Evolutionary conservation across 192 early-diverging fungal genomes (phyloP).

Genomic region (Coemansia sp.): DNA sequence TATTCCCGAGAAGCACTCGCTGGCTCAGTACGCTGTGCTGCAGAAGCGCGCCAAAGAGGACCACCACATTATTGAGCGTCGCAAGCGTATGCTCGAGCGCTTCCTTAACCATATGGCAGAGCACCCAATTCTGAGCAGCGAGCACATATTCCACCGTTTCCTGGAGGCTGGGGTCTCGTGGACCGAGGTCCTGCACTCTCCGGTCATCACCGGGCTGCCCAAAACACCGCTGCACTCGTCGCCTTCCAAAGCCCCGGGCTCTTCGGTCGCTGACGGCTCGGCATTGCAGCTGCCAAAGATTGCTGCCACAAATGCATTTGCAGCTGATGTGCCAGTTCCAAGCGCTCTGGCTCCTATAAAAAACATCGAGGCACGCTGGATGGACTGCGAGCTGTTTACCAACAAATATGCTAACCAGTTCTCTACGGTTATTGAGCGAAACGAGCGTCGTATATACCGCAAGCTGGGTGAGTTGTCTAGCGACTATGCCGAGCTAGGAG

Average conservation of each 20-base stretch:
- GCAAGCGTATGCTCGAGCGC: slow-evolving; percentile 89
- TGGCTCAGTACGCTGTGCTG: slow-evolving; percentile 64
- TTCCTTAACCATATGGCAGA: slow-evolving; percentile 89
- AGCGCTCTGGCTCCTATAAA: slow-evolving; percentile 58
- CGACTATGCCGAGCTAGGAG: slow-evolving; percentile 86
- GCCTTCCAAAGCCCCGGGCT: slow-evolving; percentile 42
- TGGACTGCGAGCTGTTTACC: slow-evolving; percentile 90
- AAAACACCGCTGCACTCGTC: slow-evolving; percentile 66
- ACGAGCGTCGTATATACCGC: slow-evolving; percentile 70
- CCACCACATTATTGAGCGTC: slow-evolving; percentile 79
- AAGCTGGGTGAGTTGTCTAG: slow-evolving; percentile 70
- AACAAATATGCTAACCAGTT: slow-evolving; percentile 82
- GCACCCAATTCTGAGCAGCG: slow-evolving; percentile 81
- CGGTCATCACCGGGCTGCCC: slow-evolving; percentile 65
- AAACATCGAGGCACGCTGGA: slow-evolving; percentile 79
- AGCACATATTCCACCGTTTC: slow-evolving; percentile 91
- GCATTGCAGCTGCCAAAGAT: slow-evolving; percentile 46
- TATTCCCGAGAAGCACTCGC: slow-evolving; percentile 95
- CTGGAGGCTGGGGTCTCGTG: slow-evolving; percentile 76
- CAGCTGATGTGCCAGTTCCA: slow-evolving; percentile 54
- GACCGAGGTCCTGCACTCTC: slow-evolving; percentile 71
- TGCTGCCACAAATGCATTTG: slow-evolving; percentile 38
- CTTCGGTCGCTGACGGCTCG: slow-evolving; percentile 44
- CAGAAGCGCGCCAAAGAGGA: slow-evolving; percentile 92
- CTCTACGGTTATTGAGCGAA: slow-evolving; percentile 65